These are phyloP conservation scores for Logfia minima DNA, from an alignment of 129 eudicot genomes.

Conservation along the genomic window DNA sequence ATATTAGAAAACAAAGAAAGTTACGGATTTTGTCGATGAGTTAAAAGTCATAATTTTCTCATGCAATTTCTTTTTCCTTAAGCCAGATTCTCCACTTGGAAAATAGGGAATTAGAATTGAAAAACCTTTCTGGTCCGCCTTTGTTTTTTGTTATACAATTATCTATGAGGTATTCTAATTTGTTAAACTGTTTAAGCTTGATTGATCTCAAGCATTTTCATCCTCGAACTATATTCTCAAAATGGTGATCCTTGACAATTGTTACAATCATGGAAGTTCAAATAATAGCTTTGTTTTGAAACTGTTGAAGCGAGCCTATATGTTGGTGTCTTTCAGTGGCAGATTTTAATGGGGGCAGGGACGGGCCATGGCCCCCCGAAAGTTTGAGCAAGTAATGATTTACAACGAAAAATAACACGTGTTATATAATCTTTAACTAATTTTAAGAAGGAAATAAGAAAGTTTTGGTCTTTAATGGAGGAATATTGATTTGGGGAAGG, in stretches of 20 bases:
- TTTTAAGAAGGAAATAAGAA: no score
- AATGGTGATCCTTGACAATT: background rate
- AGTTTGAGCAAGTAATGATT: no score
- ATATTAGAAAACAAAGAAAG: background rate
- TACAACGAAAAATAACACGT: no score
- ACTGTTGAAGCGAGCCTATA: background rate
- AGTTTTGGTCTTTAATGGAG: no score
- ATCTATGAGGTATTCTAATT: background rate
- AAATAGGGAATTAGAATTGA: background rate
- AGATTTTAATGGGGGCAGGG: no score
- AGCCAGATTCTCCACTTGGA: no score
- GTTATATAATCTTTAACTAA: no score
- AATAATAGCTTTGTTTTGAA: background rate
- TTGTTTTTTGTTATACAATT: slow-evolving; percentile 11
- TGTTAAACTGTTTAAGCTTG: background rate
- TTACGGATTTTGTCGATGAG: background rate
- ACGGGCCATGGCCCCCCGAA: no score
- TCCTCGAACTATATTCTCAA: background rate
- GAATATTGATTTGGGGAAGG: no score
- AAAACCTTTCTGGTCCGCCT: background rate
- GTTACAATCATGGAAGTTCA: background rate
- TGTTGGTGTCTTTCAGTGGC: background rate
- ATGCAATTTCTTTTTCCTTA: no score
- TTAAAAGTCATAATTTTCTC: background rate
- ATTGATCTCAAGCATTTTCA: background rate